phyloP scores from a whole-genome alignment of 495 filamentous ascomycete species.

The Lasiosphaeria miniovina region DNA sequence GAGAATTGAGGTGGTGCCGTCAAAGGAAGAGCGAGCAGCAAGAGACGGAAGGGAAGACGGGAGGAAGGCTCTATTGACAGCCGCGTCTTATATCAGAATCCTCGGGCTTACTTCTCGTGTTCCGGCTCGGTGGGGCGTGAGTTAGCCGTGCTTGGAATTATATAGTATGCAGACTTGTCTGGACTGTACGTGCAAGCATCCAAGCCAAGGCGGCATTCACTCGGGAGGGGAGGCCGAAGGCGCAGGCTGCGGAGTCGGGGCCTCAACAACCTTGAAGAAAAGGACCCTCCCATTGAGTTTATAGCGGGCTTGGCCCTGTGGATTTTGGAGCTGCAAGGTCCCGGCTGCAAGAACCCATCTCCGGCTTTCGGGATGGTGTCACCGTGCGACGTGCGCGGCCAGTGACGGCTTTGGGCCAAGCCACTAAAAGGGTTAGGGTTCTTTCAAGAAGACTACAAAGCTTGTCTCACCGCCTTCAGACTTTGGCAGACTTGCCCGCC shows the following conservation, averaged over 20 bases:
- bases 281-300: background rate
- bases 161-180: too few relatives aligned
- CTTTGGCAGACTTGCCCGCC: background rate
- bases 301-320: background rate
- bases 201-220: background rate
- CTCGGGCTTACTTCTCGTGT: too few relatives aligned
- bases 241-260: constrained; percentile 7
- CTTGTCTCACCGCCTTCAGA: background rate
- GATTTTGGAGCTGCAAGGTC: background rate
- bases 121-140: too few relatives aligned
- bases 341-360: constrained; percentile 1
- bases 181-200: too few relatives aligned
- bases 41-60: too few relatives aligned
- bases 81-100: too few relatives aligned
- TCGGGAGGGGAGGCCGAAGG: background rate
- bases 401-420: too few relatives aligned
- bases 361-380: constrained; percentile 4
- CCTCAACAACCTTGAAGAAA: background rate
- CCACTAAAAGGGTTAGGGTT: background rate
- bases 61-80: too few relatives aligned
- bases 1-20: too few relatives aligned
- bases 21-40: too few relatives aligned
- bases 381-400: too few relatives aligned
- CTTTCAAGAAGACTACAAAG: background rate
- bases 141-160: too few relatives aligned